These are phyloP conservation scores for Lentinula guzmanii DNA, from an alignment of 768 basidiomycete species.

Conservation along the genomic window DNA sequence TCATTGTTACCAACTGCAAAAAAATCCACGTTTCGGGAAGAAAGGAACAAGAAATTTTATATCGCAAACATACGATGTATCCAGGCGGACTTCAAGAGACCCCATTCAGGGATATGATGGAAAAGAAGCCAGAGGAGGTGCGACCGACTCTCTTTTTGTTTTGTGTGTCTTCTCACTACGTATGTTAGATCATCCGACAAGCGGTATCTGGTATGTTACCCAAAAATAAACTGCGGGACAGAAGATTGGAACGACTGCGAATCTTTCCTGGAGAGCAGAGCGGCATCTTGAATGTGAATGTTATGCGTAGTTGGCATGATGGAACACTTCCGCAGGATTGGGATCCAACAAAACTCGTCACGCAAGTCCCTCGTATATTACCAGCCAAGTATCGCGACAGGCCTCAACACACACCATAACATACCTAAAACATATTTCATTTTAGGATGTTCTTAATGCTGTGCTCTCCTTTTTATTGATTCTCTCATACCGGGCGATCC, in stretches of 20 bases:
- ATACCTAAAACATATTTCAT: neutral
- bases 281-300: conserved; percentile 71
- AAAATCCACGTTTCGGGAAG: conserved; percentile 83
- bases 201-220: conserved; percentile 99
- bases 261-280: conserved; percentile 80
- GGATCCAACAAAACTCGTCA: conserved; percentile 24
- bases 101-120: conserved; percentile 78
- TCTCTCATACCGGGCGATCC: neutral
- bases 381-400: conserved; percentile 6
- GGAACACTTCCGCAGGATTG: conserved; percentile 55
- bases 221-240: conserved; percentile 92
- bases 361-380: conserved; percentile 5
- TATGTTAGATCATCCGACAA: conserved; percentile 78
- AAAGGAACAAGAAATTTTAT: conserved; percentile 83
- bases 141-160: conserved; percentile 18
- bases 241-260: conserved; percentile 80
- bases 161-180: neutral
- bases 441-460: neutral
- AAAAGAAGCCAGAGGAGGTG: conserved; percentile 85
- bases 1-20: conserved; percentile 87
- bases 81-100: conserved; percentile 93
- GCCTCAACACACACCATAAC: conserved; percentile 1
- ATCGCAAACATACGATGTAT: conserved; percentile 86
- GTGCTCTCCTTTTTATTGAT: neutral
- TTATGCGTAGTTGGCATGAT: conserved; percentile 81